Evolutionary conservation across 2,329 filamentous ascomycete genomes (phyloP).

Genomic region (Hymenoscyphus salicellus): DNA sequence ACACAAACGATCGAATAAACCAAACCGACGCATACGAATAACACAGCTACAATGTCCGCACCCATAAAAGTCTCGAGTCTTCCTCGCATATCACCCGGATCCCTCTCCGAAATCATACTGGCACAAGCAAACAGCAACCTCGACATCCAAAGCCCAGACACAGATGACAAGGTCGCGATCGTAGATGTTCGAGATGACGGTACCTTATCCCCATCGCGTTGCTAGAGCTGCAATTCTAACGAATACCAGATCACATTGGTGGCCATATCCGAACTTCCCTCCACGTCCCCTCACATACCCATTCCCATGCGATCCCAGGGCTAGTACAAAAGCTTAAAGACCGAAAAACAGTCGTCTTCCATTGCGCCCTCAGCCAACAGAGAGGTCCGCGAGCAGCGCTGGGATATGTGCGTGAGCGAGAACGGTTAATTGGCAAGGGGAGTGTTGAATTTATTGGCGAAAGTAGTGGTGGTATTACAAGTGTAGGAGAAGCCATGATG

Average conservation of each 20-base stretch:
- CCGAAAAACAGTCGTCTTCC: conserved; percentile 85
- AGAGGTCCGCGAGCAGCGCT: conserved; percentile 82
- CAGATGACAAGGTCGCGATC: conserved; percentile 55
- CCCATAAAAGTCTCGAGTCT: conserved; percentile 28
- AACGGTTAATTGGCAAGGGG: conserved; percentile 42
- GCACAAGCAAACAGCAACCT: conserved; percentile 26
- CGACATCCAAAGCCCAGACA: conserved; percentile 24
- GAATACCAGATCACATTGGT: conserved; percentile 71
- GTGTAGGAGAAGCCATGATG: conserved; percentile 26
- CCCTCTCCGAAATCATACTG: conserved; percentile 33
- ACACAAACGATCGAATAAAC: neutral
- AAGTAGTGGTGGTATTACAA: conserved; percentile 15
- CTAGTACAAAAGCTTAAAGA: conserved; percentile 74
- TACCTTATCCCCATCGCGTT: conserved; percentile 35
- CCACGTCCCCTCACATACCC: conserved; percentile 69
- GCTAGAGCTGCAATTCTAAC: neutral
- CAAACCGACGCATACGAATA: neutral
- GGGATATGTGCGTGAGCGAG: conserved; percentile 70
- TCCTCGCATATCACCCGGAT: conserved; percentile 32
- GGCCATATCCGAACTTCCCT: conserved; percentile 79
- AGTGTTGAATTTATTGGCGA: conserved; percentile 20
- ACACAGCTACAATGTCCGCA: conserved; percentile 25
- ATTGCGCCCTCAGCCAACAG: conserved; percentile 90
- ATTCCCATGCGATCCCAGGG: conserved; percentile 76
- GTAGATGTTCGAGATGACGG: conserved; percentile 87